Evolutionary conservation across 768 basidiomycete genomes (phyloP).

Genomic region (Mycena albidolilacea): DNA sequence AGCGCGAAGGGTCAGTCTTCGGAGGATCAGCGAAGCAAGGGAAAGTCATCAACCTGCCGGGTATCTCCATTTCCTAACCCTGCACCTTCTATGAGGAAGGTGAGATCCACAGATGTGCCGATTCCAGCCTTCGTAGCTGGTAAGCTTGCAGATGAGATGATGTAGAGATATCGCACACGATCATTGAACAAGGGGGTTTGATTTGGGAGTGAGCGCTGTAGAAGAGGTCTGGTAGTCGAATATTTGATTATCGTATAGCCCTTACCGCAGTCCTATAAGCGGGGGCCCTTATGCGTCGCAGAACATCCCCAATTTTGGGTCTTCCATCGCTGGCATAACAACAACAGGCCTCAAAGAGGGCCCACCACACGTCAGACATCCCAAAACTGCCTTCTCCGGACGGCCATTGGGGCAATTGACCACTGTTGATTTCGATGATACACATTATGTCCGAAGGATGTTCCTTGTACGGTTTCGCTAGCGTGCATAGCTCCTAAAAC

Average conservation of each 20-base stretch:
- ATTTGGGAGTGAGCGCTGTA: neutral
- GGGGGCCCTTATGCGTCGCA: neutral
- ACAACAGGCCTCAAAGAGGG: constrained; percentile 2
- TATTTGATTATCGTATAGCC: neutral
- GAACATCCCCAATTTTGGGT: neutral
- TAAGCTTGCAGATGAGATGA: neutral
- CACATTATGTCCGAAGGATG: neutral
- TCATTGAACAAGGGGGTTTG: neutral
- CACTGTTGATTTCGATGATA: neutral
- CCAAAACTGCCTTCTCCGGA: neutral
- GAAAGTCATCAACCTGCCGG: too few species aligned
- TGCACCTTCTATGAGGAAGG: too few species aligned
- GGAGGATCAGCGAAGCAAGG: too few species aligned
- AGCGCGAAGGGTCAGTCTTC: too few species aligned
- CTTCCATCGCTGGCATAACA: neutral
- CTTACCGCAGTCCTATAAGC: constrained; percentile 4
- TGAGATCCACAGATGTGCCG: too few species aligned
- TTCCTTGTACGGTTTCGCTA: neutral
- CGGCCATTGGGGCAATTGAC: neutral
- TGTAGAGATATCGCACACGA: neutral
- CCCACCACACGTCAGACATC: neutral
- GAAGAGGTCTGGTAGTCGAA: neutral
- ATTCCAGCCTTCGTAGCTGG: neutral
- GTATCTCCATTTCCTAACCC: too few species aligned
- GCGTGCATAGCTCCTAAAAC: constrained; percentile 1